Evolutionary conservation across 345 rosid species (phyloP), one percentile per base, ranked within the genome.

Genomic region (Rubroshorea leprosula): DNA sequence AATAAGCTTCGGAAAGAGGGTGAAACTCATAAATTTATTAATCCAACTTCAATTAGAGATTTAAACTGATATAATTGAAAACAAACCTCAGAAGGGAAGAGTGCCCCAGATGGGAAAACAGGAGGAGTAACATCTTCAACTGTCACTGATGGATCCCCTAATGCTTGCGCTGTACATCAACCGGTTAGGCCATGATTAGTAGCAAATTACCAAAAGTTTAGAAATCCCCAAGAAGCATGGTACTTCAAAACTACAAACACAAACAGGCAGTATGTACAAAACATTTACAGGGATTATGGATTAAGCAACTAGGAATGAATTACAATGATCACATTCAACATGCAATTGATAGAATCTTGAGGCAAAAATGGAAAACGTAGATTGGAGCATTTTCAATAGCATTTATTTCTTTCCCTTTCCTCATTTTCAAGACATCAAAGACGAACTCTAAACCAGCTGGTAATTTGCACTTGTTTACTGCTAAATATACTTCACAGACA

Each of bases 41-140:
- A 27, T 20, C 6, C 25, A 63, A 54, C 22, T 45, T 61, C 22
- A 20, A 23, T 48, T 47, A 23, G 21, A 57, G 55, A 25, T 21
- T 38, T 26, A 39, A 29, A 24, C 5, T 48, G 11, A 17, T 52
- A 21, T 7, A 21, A 35, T 38, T 7, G 9, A 46, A 59, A 66
- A 65, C 60, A 44, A 68, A 87, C 96, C 96, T 89, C 98, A 1
- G 76, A 68, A 39, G 98, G 96, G 74, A 92, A 86, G 73, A 92
- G 95, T 16, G 84, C 55, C 23, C 89, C 91, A 0, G 98, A 75
- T 16, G 90, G 83, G 38, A 84, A 63, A 72, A 92, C 84, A 17
- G 80, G 70, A 50, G 96, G 98, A 49, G 83, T 89, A 55, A 86
- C 98, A 73, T 80, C 81, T 73, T 92, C 86, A 69, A 92, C 69